Evolutionary conservation across 768 basidiomycete species (phyloP), one percentile per base, ranked within the genome.

Genomic region (Nidula microcarpa): DNA sequence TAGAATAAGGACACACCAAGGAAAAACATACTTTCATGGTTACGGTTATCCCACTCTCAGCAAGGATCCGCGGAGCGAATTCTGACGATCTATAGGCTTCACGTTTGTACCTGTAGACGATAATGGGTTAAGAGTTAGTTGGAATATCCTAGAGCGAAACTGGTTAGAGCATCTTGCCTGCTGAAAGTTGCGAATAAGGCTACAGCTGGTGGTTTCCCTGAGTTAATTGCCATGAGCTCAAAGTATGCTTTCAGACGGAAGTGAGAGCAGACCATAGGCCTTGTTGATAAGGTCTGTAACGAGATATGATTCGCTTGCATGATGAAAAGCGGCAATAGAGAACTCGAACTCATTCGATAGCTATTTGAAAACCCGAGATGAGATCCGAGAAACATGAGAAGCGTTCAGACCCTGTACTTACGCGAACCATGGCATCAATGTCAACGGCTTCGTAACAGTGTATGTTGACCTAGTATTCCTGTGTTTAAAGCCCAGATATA

Each of bases 341-440:
- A 91, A 91, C 59, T 86, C 77, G 77, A 92, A 94, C 64, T 94
- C 91, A 61, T 94, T 89, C 33, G 89, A 82, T 35, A 92, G 75
- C 81, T 90, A 56, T 16, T 9, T 43, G 45, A 14, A 33, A 43
- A 51, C 10, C 47, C 43, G 33, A 10, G 6, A 50, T 53, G 8
- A 33, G 18, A 30, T 51, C 44, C 10, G 14, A 11, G 39, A 41
- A 33, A 5, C 34, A 9, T 3, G 23, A 37, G 43, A 37, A 32
- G 52, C 33, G 33, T 35, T 10, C 23, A 30, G 39, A 14, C 35
- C n/a, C 2, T 43, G 11, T 30, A 70, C 84, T 34, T 62, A 89
- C 88, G 57, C 89, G 73, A 55, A 89, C 82, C 14, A 91, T 72
- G 14, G 71, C 79, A 62, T 90, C 88, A 13, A 91, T 68, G 65